Evolutionary conservation across 305 asterid species (phyloP).

Genomic region (Fraxinus dipetala): DNA sequence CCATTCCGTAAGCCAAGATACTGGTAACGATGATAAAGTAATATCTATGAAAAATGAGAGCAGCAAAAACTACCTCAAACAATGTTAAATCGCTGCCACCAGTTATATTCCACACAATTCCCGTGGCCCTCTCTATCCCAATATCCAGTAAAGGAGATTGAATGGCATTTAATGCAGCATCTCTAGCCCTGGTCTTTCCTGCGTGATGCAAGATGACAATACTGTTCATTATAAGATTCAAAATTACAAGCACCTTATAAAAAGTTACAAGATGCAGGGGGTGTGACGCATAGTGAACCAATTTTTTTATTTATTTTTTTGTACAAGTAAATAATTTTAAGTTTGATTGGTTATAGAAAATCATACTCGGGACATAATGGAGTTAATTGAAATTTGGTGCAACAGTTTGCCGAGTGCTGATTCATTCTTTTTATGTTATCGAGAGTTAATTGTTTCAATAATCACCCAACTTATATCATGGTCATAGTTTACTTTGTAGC

Average conservation of each 20-base stretch:
- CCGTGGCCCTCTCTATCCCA: slow-evolving; percentile 99
- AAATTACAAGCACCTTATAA: neutral
- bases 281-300: neutral
- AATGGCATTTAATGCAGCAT: slow-evolving; percentile 95
- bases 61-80: slow-evolving; percentile 61
- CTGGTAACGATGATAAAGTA: neutral
- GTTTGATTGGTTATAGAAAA: neutral
- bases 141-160: slow-evolving; percentile 92
- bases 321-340: neutral
- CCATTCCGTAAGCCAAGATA: neutral
- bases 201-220: slow-evolving; percentile 23
- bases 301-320: neutral
- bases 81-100: slow-evolving; percentile 92
- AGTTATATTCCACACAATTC: slow-evolving; percentile 97
- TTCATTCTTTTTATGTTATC: neutral
- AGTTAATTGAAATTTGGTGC: neutral
- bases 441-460: neutral
- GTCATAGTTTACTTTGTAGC: neutral
- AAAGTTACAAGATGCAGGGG: neutral
- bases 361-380: neutral
- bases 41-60: neutral
- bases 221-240: slow-evolving; percentile 16
- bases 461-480: neutral
- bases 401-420: neutral
- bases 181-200: slow-evolving; percentile 97